Base-by-base conservation (phyloP, 192 early-diverging fungal genomes). In the Backusella luteola region DNA sequence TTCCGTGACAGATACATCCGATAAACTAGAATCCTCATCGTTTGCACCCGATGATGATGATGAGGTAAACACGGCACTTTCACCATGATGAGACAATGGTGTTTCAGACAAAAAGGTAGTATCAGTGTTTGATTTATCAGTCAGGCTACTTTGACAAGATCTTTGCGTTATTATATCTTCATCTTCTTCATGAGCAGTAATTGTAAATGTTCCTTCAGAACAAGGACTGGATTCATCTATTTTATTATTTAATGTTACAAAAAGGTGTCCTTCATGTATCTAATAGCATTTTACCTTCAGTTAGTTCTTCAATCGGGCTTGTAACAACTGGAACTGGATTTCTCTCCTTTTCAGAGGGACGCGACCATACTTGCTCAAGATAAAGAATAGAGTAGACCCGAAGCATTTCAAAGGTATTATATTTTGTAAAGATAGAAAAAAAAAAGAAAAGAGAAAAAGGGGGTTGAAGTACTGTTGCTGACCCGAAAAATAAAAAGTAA, bases 311-410 rank as follows among this genome's bases (percentile, higher is more conserved):
- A 26, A 63, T 63, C 56, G 21, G 26, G 12, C 56, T 29, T 29
- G 56, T 29, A 26, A 7, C 23, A n/a, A 63, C 56, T 63, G 9
- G 23, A n/a, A 29, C 56, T 63, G 9, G 23, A 14, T 26, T 63
- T 63, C 56, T 63, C 56, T 63, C 56, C 56, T 69, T 69, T 36
- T 17, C 35, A 26, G 35, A 29, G 34, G 73, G 73, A 12, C 56
- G 49, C 17, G 73, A 39, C 73, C 73, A 74, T n/a, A 74, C 38
- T 63, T 66, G 56, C 6, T 74, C 49, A 39, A 74, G 73, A 26
- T 74, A 74, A 5, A 74, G 34, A 29, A 74, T 74, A 39, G 52
- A 74, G 14, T 35, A 74, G 8, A 74, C 73, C 35, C 73, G 73
- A 15, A 74, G 23, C 73, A 74, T 74, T 63, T 12, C 21, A 63